Conservation (phyloP, 208 protist genomes). For the Acanthamoeba castellanii region DNA sequence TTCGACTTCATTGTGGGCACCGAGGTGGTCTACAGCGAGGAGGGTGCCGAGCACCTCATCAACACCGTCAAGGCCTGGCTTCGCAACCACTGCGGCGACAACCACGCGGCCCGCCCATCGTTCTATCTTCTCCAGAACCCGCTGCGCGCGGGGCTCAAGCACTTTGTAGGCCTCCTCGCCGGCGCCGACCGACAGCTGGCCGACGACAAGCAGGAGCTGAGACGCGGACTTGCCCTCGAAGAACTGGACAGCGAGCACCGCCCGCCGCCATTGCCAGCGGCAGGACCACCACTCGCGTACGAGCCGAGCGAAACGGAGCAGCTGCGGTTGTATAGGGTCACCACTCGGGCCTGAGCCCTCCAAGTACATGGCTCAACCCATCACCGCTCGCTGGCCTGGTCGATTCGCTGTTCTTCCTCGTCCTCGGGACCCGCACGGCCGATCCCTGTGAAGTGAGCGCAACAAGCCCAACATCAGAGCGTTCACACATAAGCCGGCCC, state of each 20-base stretch:
- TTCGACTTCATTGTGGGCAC: conserved; percentile 27
- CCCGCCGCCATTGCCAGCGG: too few relatives aligned
- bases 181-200: not conserved
- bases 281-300: too few relatives aligned
- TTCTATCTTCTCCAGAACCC: conserved; percentile 26
- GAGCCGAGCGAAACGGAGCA: too few relatives aligned
- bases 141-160: not conserved
- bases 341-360: too few relatives aligned
- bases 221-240: not conserved
- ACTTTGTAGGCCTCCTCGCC: not conserved
- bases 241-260: not conserved
- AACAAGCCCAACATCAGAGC: too few relatives aligned
- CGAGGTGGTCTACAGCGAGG: conserved; percentile 42
- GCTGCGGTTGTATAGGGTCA: too few relatives aligned
- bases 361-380: too few relatives aligned
- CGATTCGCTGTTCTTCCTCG: too few relatives aligned
- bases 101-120: not conserved
- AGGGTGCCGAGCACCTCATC: not conserved
- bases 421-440: too few relatives aligned
- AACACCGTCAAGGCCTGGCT: not conserved
- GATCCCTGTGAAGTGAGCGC: too few relatives aligned
- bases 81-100: not conserved
- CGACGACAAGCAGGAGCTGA: not conserved
- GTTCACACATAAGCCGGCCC: too few relatives aligned
- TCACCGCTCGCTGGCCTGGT: too few relatives aligned